Base-by-base conservation (phyloP, 768 basidiomycete species). In the Tulasnella sp. region DNA sequence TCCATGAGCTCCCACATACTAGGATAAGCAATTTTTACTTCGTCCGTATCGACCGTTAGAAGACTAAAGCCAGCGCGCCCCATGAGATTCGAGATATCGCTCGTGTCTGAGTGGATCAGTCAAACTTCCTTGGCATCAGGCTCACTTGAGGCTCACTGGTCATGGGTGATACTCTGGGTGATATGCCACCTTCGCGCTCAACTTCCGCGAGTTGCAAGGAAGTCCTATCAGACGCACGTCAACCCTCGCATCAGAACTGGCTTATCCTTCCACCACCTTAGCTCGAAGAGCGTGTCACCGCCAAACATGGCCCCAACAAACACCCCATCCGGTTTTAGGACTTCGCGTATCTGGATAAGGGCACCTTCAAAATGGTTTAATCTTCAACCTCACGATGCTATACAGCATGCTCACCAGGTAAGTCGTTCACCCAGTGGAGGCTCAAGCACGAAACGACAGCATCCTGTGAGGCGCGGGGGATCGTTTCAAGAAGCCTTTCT, bases 141-240 rank as follows among this genome's bases (percentile, higher is more conserved):
- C 6, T 17, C 40, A 36, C n/a, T 19, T 31, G 34, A 19, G 21
- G 23, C 75, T 29, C 57, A 91, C 93, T 87, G 60, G 93, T 92
- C 96, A 99, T 98, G 1, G 96, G 96, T 0, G 94, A 98, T 34
- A 99, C 70, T 57, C 90, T 86, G 5, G 93, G 92, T n/a, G 92
- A 92, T 53, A 99, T 85, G 0, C 96, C 96, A 6, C 96, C 96
- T 68, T 94, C 84, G 7, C 92, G 80, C 64, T 99, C 94, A 19
- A 83, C 73, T 72, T 98, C 88, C 6, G 96, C 94, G 0, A 99
- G 76, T 65, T 98, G 96, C 25, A 99, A 75, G 3, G 93, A 77
- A 35, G 96, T 93, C 63, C 94, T 89, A 62, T 4, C 6, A 27
- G n/a, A 45, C 19, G 41, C 6, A 49, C 9, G 42, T 17, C 27